Evolutionary conservation across 495 filamentous ascomycete genomes (phyloP), one percentile per base, ranked within the genome.

Genomic region (Lasiosphaeris hirsuta): DNA sequence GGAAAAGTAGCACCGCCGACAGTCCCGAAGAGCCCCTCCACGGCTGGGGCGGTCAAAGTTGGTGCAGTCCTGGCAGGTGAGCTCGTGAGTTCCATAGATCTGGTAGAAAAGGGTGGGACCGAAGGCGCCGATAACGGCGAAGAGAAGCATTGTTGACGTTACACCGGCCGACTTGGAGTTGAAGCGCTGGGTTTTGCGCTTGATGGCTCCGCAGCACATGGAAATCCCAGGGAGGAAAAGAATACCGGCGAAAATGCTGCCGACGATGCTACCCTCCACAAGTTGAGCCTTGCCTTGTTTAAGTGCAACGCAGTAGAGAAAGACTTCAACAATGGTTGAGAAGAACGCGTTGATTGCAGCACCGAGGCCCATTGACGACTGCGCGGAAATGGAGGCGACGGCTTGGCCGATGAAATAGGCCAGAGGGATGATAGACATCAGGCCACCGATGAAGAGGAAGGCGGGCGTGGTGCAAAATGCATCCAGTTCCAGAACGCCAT

Each of bases 341-440:
- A 99, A 99, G 73, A 97, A 96, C 36, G 94, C 94, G 60, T 99
- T 99, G 74, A 97, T 91, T 14, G 92, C 94, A 49, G 94, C 95
- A 70, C 94, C 94, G 34, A 99, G 79, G n/a, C 94, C 94, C 94
- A 99, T 99, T n/a, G 91, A 95, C 14, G 91, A 96, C 67, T 99
- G 94, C 8, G 94, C 94, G 13, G 94, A 97, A 63, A 99, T 97
- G 36, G 94, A 97, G n/a, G 94, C 94, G 41, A 99, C 94, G 50
- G 94, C 94, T 72, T 99, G 94, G 8, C 94, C 94, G 70, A 99
- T 99, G 76, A 97, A 99, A 72, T 99, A 97, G 33, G 94, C 94
- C n/a, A 99, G 72, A 17, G 94, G 94, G 45, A 97, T 96, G 69
- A 97, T 92, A 42, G 93, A 97, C 58, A 92, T 81, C 10, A 99